These are phyloP conservation scores for Sonneratia caseolaris DNA, from an alignment of 345 rosid species.

Conservation along the genomic window DNA sequence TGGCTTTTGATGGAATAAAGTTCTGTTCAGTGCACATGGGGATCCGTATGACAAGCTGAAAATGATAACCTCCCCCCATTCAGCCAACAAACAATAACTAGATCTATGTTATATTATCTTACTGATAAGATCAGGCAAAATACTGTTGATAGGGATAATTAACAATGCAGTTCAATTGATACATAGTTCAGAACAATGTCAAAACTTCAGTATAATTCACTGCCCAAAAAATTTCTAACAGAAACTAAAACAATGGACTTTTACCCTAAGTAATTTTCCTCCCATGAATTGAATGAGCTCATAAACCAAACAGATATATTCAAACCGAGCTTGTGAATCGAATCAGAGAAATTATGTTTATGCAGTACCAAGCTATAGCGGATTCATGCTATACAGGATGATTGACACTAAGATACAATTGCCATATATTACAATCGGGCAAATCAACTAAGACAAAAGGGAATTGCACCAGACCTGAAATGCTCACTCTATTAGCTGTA, in stretches of 20 bases:
- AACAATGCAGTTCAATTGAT: too few relatives aligned
- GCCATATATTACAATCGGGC: neutral
- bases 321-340: neutral
- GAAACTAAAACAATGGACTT: neutral
- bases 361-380: neutral
- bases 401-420: neutral
- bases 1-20: too few relatives aligned
- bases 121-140: too few relatives aligned
- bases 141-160: too few relatives aligned
- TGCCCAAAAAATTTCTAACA: too few relatives aligned
- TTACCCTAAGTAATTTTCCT: neutral
- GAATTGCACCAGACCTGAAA: constrained; percentile 2
- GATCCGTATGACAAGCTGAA: too few relatives aligned
- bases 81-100: too few relatives aligned
- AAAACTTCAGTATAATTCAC: too few relatives aligned
- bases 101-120: too few relatives aligned
- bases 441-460: neutral
- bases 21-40: too few relatives aligned
- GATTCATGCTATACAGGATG: neutral
- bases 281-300: neutral
- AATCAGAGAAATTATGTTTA: neutral
- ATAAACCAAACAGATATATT: neutral
- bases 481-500: constrained; percentile 3
- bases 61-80: too few relatives aligned
- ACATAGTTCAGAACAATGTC: too few relatives aligned